Base-by-base conservation (phyloP, 78 protist genomes). In the Chrysochromulina parva region DNA sequence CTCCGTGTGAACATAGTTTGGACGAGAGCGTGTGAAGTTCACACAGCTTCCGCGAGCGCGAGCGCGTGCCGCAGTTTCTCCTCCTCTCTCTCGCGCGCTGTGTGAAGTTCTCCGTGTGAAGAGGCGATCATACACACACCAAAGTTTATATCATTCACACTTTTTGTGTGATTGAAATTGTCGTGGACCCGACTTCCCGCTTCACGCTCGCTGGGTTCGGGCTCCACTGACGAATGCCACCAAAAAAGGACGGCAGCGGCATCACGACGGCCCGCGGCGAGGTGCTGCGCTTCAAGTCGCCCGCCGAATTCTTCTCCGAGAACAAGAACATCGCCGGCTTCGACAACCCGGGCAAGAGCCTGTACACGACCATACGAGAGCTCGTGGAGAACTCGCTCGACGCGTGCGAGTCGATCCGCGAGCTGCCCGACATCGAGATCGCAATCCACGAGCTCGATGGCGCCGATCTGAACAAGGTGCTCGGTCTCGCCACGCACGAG, bases 311-410 rank as follows among this genome's bases (percentile, higher is more conserved):
- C 50, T 94, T 94, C 55, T 90, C 95, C 7, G 90, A 94, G 85
- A 90, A 94, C 93, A 85, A 91, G 84, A 86, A 84, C 87, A 94
- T 94, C 20, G 95, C 95, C 6, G 95, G 95, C 26, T 94, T 94
- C 53, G 95, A 94, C 90, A 94, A 90, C 82, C 85, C 81, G 38
- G 62, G 94, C 60, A 65, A 65, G 58, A 6, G 50, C 48, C 28
- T 38, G 54, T 71, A 94, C 85, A 94, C 96, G 20, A 92, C 96
- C 28, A 78, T 92, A n/a, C 94, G 96, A 38, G 96, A 94, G 84
- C 90, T 94, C 13, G 93, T 94, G 17, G 96, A 94, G 92, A 94
- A 94, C 91, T 7, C 90, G 19, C 78, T 94, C 22, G 96, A 94
- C 67, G 96, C 96, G 17, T 92, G 93, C 55, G 96, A 94, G 71